Percentiles rank a stretch among this genome's conserved stretches.
These are phyloP conservation scores for Coemansia sp. DNA, from an alignment of 192 early-diverging fungal genomes.

Conservation along the genomic window DNA sequence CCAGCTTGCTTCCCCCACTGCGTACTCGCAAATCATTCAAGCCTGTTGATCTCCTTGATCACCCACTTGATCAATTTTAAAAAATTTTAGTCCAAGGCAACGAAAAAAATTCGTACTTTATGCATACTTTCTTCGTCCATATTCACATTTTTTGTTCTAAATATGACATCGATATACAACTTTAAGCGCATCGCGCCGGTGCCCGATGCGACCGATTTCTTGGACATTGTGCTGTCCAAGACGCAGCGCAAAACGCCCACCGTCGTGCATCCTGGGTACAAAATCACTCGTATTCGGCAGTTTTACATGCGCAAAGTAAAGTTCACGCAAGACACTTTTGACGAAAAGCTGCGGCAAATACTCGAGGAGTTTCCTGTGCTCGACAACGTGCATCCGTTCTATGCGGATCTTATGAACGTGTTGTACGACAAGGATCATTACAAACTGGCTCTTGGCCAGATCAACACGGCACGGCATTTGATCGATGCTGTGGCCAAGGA, in stretches of 20 bases:
- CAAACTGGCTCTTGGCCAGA: conserved; percentile 97
- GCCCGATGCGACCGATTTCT: conserved; percentile 85
- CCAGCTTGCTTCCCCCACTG: not conserved
- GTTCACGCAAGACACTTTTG: conserved; percentile 96
- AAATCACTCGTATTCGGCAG: conserved; percentile 93
- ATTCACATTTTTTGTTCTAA: not conserved
- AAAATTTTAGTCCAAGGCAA: no score
- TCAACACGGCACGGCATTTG: conserved; percentile 96
- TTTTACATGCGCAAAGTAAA: conserved; percentile 99
- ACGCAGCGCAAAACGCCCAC: conserved; percentile 98
- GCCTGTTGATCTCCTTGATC: conserved; percentile 8
- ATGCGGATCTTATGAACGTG: conserved; percentile 99
- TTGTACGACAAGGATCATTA: conserved; percentile 99
- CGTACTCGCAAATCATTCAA: conserved; percentile 36
- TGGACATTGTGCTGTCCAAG: conserved; percentile 97
- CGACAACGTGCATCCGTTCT: conserved; percentile 99
- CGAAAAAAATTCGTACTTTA: no score
- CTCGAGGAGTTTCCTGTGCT: conserved; percentile 96
- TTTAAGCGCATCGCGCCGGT: conserved; percentile 98
- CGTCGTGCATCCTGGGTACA: conserved; percentile 95
- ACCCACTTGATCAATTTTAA: no score
- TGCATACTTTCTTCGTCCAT: no score
- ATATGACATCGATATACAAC: conserved; percentile 81
- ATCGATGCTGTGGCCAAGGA: conserved; percentile 98
- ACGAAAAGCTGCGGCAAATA: conserved; percentile 93